These are phyloP conservation scores for Delitschia confertaspora DNA, from an alignment of 495 filamentous ascomycete species.

Conservation along the genomic window DNA sequence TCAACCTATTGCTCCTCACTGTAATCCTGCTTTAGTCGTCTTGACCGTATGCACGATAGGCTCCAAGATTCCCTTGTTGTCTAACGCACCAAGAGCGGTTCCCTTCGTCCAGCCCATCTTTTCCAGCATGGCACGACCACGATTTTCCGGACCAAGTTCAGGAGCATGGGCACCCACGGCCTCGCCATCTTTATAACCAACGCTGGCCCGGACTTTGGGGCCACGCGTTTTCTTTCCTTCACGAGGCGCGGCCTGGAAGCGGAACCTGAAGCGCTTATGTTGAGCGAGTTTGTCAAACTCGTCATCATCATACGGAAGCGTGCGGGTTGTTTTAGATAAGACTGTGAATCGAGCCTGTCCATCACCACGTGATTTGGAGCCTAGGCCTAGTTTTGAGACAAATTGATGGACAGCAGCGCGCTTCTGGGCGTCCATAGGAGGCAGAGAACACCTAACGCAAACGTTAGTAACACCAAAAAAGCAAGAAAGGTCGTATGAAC, in stretches of 20 bases:
- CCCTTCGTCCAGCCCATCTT: constrained; percentile 96
- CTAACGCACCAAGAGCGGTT: constrained; percentile 69
- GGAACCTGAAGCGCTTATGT: constrained; percentile 33
- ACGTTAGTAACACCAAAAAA: neutral
- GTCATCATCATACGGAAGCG: constrained; percentile 43
- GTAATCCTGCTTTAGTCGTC: constrained; percentile 68
- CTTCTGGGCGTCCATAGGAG: constrained; percentile 70
- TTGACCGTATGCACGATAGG: constrained; percentile 86
- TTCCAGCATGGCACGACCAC: constrained; percentile 79
- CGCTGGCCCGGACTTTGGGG: constrained; percentile 20
- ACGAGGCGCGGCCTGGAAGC: constrained; percentile 39
- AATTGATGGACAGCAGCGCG: constrained; percentile 72
- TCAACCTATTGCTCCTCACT: too few species aligned
- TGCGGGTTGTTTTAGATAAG: constrained; percentile 62
- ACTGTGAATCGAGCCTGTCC: constrained; percentile 66
- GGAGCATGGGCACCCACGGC: constrained; percentile 76
- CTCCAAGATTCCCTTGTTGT: constrained; percentile 80
- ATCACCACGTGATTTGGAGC: constrained; percentile 73
- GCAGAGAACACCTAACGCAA: constrained; percentile 56
- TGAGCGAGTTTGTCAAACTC: constrained; percentile 18
- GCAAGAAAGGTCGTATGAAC: constrained; percentile 19
- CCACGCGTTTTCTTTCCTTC: constrained; percentile 1
- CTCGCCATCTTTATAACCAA: constrained; percentile 71
- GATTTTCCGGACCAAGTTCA: constrained; percentile 76
- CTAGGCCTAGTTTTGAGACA: constrained; percentile 60